Conservation (phyloP, 2,329 filamentous ascomycete genomes). For the Penicillium vulpinum region DNA sequence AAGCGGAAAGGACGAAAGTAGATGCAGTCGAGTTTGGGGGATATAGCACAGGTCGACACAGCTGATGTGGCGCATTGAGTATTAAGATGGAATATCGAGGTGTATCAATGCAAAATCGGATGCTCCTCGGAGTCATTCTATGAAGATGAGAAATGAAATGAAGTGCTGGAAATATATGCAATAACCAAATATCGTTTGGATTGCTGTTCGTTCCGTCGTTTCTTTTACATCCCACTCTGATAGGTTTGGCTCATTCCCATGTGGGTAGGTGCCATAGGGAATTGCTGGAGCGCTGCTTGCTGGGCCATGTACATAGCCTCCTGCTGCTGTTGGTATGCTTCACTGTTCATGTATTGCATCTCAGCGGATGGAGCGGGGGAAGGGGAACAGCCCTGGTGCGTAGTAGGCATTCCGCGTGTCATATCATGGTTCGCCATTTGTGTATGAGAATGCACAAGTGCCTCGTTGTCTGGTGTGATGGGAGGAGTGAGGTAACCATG, state of each 20-base stretch:
- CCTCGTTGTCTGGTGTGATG: slow-evolving; percentile 49
- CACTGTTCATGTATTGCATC: slow-evolving; percentile 38
- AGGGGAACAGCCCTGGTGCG: slow-evolving; percentile 36
- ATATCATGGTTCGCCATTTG: slow-evolving; percentile 34
- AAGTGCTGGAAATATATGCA: slow-evolving; percentile 24
- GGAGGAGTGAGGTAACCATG: slow-evolving; percentile 51
- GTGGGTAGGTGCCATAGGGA: slow-evolving; percentile 31
- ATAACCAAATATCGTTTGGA: slow-evolving; percentile 19
- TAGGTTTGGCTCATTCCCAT: slow-evolving; percentile 38
- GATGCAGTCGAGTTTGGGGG: slow-evolving; percentile 9
- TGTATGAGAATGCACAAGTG: slow-evolving; percentile 38
- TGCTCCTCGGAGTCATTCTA: slow-evolving; percentile 17
- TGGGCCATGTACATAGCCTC: slow-evolving; percentile 36
- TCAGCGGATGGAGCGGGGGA: slow-evolving; percentile 40
- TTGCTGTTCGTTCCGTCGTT: slow-evolving; percentile 13
- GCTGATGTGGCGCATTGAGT: slow-evolving; percentile 9
- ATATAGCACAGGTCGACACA: slow-evolving; percentile 21
- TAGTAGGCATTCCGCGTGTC: slow-evolving; percentile 28
- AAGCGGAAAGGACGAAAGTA: slow-evolving; percentile 19
- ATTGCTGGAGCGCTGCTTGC: slow-evolving; percentile 32
- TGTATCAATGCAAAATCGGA: slow-evolving; percentile 17
- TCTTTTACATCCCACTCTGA: slow-evolving; percentile 25
- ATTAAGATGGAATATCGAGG: slow-evolving; percentile 18
- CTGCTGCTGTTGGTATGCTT: slow-evolving; percentile 35
- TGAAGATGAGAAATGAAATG: slow-evolving; percentile 15